Conservation (phyloP, 352 stramenopile genomes). For the Pythium pyrilobum region DNA sequence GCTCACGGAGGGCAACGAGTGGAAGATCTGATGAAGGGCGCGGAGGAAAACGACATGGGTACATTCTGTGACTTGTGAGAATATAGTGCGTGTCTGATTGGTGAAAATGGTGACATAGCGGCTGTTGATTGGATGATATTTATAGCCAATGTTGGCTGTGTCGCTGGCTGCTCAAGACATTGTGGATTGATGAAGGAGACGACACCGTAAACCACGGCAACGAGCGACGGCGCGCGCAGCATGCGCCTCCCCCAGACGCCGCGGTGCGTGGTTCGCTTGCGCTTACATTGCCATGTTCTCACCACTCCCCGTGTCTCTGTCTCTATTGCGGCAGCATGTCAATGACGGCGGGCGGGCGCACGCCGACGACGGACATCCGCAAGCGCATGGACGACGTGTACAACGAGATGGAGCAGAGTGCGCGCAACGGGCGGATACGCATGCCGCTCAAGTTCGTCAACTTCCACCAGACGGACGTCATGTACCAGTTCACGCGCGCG, state of each 20-base stretch:
- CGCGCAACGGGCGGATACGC: conserved; percentile 37
- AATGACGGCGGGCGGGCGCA: conserved; percentile 7
- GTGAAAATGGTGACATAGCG: neutral
- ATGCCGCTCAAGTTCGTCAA: conserved; percentile 64
- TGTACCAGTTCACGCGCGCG: conserved; percentile 66
- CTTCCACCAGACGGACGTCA: conserved; percentile 66
- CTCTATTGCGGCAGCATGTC: neutral
- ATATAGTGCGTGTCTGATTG: conserved; percentile 9
- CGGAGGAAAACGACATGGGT: neutral
- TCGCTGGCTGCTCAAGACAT: too few relatives aligned
- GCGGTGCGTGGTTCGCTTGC: conserved; percentile 1
- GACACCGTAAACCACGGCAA: neutral
- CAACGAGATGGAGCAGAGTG: conserved; percentile 52
- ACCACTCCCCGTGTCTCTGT: neutral
- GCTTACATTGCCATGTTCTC: neutral
- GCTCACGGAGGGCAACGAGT: conserved; percentile 68
- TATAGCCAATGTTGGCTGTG: too few relatives aligned
- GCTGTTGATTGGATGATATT: conserved; percentile 13
- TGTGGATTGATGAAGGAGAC: neutral
- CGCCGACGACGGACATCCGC: conserved; percentile 19
- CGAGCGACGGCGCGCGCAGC: conserved; percentile 1
- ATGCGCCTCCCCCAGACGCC: conserved; percentile 4
- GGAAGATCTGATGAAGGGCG: conserved; percentile 73
- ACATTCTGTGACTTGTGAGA: conserved; percentile 17
- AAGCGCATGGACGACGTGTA: conserved; percentile 60